Evolutionary conservation across 805 yeast species (phyloP).

Genomic region (Suhomyces vadensis): DNA sequence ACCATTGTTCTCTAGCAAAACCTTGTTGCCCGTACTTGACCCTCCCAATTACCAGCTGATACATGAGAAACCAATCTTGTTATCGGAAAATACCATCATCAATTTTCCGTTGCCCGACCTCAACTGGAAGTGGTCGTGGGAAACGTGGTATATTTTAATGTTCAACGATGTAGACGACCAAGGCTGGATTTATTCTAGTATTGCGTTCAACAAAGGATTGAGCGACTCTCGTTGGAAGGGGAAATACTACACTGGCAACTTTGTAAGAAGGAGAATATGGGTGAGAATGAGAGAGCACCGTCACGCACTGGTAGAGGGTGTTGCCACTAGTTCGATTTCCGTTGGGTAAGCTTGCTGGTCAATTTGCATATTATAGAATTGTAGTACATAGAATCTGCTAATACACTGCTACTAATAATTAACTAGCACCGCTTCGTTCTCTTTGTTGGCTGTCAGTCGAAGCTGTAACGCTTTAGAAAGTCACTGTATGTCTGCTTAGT

Average conservation of each 20-base stretch:
- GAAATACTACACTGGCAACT: slow-evolving; percentile 54
- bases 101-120: slow-evolving; percentile 56
- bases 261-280: slow-evolving; percentile 72
- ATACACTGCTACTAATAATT: no score
- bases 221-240: slow-evolving; percentile 61
- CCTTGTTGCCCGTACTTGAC: slow-evolving; percentile 50
- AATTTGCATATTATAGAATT: no score
- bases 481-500: no score
- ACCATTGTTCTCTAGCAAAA: slow-evolving; percentile 47
- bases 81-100: slow-evolving; percentile 22
- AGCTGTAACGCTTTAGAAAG: no score
- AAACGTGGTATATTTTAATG: slow-evolving; percentile 74
- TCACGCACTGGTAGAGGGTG: neutral
- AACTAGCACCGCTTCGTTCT: no score
- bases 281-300: slow-evolving; percentile 37
- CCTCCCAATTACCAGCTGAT: slow-evolving; percentile 51
- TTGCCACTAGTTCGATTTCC: neutral
- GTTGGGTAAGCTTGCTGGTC: no score
- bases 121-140: slow-evolving; percentile 69
- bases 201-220: slow-evolving; percentile 37
- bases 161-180: slow-evolving; percentile 71
- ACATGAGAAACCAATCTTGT: slow-evolving; percentile 37
- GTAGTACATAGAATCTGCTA: no score
- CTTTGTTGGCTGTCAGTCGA: no score
- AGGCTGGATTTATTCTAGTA: slow-evolving; percentile 75